Percentiles rank a stretch among this genome's conserved stretches.
phyloP scores from a whole-genome alignment of 2,329 filamentous ascomycete species.

The Colletotrichum costaricense region DNA sequence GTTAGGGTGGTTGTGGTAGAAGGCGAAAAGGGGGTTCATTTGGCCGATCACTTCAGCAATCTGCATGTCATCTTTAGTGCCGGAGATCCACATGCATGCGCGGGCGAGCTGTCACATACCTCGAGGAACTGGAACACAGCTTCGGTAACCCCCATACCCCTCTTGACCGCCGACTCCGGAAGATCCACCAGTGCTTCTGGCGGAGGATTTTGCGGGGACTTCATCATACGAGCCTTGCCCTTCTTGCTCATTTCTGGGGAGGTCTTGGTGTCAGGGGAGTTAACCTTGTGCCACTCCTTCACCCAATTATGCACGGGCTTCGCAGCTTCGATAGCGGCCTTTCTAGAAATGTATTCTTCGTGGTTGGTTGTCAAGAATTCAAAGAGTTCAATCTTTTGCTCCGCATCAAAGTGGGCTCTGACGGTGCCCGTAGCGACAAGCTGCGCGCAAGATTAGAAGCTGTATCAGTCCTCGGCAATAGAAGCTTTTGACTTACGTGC shows the following conservation, averaged over 20 bases:
- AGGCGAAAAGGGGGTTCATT: slow-evolving; percentile 73
- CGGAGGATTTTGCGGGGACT: slow-evolving; percentile 68
- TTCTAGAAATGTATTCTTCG: slow-evolving; percentile 85
- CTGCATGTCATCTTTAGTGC: slow-evolving; percentile 50
- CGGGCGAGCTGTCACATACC: slow-evolving; percentile 50
- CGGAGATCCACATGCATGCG: slow-evolving; percentile 9
- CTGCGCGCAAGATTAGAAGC: slow-evolving; percentile 52
- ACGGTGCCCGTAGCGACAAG: slow-evolving; percentile 82
- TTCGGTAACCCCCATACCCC: slow-evolving; percentile 68
- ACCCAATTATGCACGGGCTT: slow-evolving; percentile 72
- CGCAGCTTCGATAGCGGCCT: slow-evolving; percentile 69
- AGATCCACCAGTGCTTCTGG: slow-evolving; percentile 68
- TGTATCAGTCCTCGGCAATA: background rate
- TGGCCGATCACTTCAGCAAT: slow-evolving; percentile 75
- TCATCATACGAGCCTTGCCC: slow-evolving; percentile 67
- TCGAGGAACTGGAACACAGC: slow-evolving; percentile 74
- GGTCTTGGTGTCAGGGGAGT: slow-evolving; percentile 65
- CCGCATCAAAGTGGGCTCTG: slow-evolving; percentile 80
- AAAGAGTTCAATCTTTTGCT: slow-evolving; percentile 85
- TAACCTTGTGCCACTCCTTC: slow-evolving; percentile 73
- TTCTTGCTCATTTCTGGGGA: slow-evolving; percentile 78
- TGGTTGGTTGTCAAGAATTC: slow-evolving; percentile 83
- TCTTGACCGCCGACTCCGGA: slow-evolving; percentile 68
- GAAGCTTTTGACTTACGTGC: slow-evolving; percentile 69
- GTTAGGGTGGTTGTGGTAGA: slow-evolving; percentile 64